Conservation (phyloP, 1,284 basidiomycete genomes). For the Ustilago loliicola region DNA sequence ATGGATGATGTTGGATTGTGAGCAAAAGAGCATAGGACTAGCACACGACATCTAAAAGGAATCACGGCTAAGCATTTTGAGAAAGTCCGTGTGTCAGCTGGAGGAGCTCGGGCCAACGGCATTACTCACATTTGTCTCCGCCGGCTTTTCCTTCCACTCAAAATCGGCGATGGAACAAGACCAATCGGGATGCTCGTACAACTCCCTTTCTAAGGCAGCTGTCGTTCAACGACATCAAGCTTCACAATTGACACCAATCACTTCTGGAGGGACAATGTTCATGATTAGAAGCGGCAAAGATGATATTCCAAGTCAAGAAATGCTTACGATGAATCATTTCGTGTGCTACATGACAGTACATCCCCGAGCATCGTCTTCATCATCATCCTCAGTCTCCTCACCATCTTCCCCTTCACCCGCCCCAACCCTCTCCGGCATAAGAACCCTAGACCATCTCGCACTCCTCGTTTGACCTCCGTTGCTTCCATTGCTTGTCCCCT, state of each 20-base stretch:
- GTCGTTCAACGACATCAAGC: not conserved
- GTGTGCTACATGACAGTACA: conserved; percentile 33
- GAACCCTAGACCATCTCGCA: conserved; percentile 24
- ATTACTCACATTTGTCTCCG: not conserved
- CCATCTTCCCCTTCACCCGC: conserved; percentile 17
- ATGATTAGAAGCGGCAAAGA: not conserved
- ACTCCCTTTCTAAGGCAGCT: not conserved
- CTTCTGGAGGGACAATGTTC: not conserved
- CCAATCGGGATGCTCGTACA: not conserved
- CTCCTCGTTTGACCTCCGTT: not conserved
- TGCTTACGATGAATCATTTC: not conserved
- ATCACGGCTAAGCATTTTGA: not conserved
- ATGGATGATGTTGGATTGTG: not conserved
- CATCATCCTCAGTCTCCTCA: conserved; percentile 37
- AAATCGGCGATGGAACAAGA: not conserved
- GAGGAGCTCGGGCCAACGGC: conserved; percentile 9
- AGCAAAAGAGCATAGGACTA: not conserved
- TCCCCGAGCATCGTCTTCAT: conserved; percentile 49
- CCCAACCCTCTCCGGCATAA: not conserved
- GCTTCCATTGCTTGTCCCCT: not conserved
- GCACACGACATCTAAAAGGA: conserved; percentile 10
- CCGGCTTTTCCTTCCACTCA: conserved; percentile 5
- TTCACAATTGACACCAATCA: not conserved
- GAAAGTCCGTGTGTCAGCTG: conserved; percentile 18
- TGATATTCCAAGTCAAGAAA: not conserved